Evolutionary conservation across 2,329 filamentous ascomycete species (phyloP).

Genomic region (Ceratocystiopsis sp.): DNA sequence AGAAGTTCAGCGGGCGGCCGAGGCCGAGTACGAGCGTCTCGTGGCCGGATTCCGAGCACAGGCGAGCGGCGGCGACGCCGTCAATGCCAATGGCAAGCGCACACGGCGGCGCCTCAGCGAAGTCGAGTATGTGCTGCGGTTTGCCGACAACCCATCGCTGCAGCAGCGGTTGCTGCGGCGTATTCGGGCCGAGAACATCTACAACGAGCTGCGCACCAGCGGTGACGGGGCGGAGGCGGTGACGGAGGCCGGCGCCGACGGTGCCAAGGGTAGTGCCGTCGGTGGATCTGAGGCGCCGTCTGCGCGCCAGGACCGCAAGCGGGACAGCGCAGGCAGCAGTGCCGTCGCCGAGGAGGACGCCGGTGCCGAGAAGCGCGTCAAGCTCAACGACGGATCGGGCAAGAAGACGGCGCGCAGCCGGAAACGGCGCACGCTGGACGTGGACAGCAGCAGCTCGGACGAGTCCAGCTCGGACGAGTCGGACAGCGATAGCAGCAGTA

Average conservation of each 20-base stretch:
- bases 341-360: constrained; percentile 14
- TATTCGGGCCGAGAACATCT: constrained; percentile 42
- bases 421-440: constrained; percentile 32
- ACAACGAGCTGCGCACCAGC: constrained; percentile 35
- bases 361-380: constrained; percentile 20
- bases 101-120: constrained; percentile 21
- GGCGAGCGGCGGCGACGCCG: constrained; percentile 1
- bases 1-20: not conserved
- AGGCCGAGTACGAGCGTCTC: constrained; percentile 34
- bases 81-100: constrained; percentile 28
- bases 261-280: too few relatives aligned
- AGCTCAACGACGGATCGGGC: constrained; percentile 26
- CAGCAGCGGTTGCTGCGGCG: constrained; percentile 41
- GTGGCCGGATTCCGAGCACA: constrained; percentile 29
- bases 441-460: constrained; percentile 17
- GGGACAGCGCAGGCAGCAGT: constrained; percentile 14
- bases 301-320: too few relatives aligned
- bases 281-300: too few relatives aligned
- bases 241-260: too few relatives aligned
- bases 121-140: constrained; percentile 27
- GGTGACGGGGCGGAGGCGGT: constrained; percentile 18
- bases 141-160: constrained; percentile 30
- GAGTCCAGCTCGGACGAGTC: not conserved
- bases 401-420: constrained; percentile 29
- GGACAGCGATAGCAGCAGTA: constrained; percentile 4